Base-by-base conservation (phyloP, 2,329 filamentous ascomycete species). In the Alternaria novae-zelandiae region DNA sequence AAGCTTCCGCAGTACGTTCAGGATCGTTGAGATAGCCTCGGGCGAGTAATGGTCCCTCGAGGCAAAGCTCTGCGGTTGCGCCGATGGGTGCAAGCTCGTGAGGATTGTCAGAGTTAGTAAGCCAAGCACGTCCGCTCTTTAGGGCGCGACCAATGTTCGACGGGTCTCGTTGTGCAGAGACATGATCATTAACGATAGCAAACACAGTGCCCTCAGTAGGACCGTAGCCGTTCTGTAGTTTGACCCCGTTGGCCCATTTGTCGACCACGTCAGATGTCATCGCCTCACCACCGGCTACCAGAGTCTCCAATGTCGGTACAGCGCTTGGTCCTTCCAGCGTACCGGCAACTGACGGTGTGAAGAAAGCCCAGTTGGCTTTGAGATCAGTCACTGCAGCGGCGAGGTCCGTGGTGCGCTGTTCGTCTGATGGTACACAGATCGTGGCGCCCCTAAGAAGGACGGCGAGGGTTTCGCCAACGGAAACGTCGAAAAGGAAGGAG, bases 331-430 rank as follows among this genome's bases (percentile, higher is more conserved):
- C 67, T 6, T 76, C 70, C 8, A 78, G 68, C 9, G 75, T 66
- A 74, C 81, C 74, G n/a, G 75, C 77, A 2, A 78, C 71, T 8
- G 76, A 77, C 13, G 77, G 76, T 9, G 77, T 79, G 21, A 79
- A 61, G 54, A 75, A 76, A 6, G 72, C 73, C 76, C 75, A 78
- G n/a, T 72, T 70, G 1, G 73, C 73, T 17, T 65, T 65, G 26
- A 77, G 43, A 6, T 65, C 67, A 28, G 72, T 78, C 28, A 79
- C 74, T 3, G 76, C 71, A 13, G 78, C 78, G 6, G 80, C 75
- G 11, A 85, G 77, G 63, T 85, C 80, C 41, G 82, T 80, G 25
- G 83, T 74, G 6, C 83, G 80, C 45, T 84, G 81, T 30, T 78
- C 67, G 21, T 80, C 77, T 2, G 74, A 76, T 2, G 78, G 77